Percentiles rank a stretch among this genome's conserved stretches.
These are phyloP conservation scores for Colletotrichum sp. DNA, from an alignment of 2,329 filamentous ascomycete species.

Conservation along the genomic window DNA sequence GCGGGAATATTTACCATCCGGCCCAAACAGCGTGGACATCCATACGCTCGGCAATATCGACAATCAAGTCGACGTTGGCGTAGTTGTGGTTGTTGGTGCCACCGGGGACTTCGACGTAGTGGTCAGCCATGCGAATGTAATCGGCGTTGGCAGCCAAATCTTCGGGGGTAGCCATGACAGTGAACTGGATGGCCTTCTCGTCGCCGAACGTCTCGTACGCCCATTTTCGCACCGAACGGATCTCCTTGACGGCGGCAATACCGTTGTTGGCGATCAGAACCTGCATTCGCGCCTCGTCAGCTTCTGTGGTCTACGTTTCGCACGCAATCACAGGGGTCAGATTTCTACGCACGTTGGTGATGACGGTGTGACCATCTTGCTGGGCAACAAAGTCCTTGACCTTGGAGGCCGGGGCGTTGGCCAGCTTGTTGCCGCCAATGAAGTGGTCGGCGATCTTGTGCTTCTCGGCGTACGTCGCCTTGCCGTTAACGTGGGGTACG, in stretches of 20 bases:
- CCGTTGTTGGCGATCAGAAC: constrained; percentile 99
- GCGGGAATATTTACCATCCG: constrained; percentile 74
- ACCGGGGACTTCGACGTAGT: constrained; percentile 98
- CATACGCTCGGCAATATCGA: constrained; percentile 98
- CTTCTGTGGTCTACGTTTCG: not conserved
- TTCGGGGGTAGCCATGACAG: constrained; percentile 98
- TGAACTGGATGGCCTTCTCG: constrained; percentile 98
- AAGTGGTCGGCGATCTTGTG: constrained; percentile 90
- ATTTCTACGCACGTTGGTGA: constrained; percentile 80
- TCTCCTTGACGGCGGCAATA: constrained; percentile 99
- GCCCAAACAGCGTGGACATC: constrained; percentile 98
- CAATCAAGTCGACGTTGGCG: constrained; percentile 98
- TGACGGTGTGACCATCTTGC: constrained; percentile 95
- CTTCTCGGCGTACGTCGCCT: constrained; percentile 76
- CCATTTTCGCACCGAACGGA: constrained; percentile 99
- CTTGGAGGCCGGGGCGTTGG: constrained; percentile 79
- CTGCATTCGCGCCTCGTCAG: constrained; percentile 48
- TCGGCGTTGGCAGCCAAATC: constrained; percentile 97
- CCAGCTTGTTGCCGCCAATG: constrained; percentile 90
- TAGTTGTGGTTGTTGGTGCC: constrained; percentile 99
- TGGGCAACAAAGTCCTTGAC: constrained; percentile 96
- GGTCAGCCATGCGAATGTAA: constrained; percentile 99
- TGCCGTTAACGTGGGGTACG: constrained; percentile 61
- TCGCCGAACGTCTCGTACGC: constrained; percentile 99
- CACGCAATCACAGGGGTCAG: not conserved